Conservation (phyloP, 768 basidiomycete species). For the Mycena indigotica region DNA sequence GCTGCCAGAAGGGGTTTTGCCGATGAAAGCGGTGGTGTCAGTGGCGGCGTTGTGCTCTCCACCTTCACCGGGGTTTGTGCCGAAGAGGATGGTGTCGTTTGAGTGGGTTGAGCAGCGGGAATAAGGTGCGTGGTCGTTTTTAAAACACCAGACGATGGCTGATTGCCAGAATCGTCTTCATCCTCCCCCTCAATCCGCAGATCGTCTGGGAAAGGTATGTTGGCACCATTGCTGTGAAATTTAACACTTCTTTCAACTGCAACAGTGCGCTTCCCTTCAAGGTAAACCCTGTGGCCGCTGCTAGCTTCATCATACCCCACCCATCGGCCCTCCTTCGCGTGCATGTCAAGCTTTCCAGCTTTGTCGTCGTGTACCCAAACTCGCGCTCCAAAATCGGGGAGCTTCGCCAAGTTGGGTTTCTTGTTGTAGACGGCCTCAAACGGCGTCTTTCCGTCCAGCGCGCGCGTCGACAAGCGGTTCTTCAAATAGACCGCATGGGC, state of each 20-base stretch:
- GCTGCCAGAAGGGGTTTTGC: no score
- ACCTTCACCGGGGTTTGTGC: no score
- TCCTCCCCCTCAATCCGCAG: constrained; percentile 33
- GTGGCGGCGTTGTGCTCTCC: no score
- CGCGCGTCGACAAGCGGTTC: not conserved
- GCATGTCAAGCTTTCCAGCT: constrained; percentile 25
- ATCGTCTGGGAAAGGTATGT: constrained; percentile 19
- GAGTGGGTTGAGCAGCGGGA: not conserved
- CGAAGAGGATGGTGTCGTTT: not conserved
- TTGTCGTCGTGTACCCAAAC: constrained; percentile 12
- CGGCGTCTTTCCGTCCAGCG: constrained; percentile 2
- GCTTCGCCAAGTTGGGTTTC: not conserved
- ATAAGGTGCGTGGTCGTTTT: not conserved
- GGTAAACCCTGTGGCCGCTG: constrained; percentile 31
- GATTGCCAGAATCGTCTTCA: constrained; percentile 6
- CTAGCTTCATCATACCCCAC: constrained; percentile 26
- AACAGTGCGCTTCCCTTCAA: constrained; percentile 25
- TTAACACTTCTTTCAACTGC: constrained; percentile 28
- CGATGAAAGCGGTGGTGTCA: no score
- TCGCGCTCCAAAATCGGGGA: constrained; percentile 27
- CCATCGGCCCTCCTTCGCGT: constrained; percentile 20
- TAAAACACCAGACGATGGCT: not conserved
- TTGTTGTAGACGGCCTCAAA: not conserved
- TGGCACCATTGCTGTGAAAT: constrained; percentile 22
- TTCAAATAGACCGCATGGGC: constrained; percentile 1